Evolutionary conservation across 805 yeast genomes (phyloP), one percentile per base, ranked within the genome.

Genomic region (Candida sakaeoensis): DNA sequence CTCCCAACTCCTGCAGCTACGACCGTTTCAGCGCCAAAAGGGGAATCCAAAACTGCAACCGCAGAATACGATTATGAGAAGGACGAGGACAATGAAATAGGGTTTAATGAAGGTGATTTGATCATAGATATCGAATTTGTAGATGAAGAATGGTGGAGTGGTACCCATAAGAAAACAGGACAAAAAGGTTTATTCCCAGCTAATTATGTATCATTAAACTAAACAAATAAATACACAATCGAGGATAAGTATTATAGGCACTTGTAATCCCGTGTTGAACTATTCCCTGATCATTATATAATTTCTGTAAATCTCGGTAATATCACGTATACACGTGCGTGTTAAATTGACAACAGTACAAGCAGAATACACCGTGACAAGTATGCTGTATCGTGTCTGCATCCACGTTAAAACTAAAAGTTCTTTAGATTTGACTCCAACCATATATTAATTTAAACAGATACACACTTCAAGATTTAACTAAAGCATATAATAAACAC

Each of bases 61-160:
- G 90, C 91, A 2, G 80, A 77, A 43, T 85, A 74, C 58, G 85
- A 81, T 51, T 90, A 91, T 58, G 95, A 84, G 37, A 96, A 95
- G 23, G 82, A 82, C 19, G 99, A 93, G 63, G 95, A 84, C 48
- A 93, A 90, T 55, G 99, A 93, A 65, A 71, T 93, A 44, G 75
- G 79, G 2, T 93, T 93, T 60, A 75, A 69, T 17, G 96, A 87
- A 57, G 95, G 91, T 39, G 98, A 88, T 50, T 54, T 72, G 44
- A 88, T 93, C 46, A 68, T 79, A 14, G 85, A 88, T 44, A 84
- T 93, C 46, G 95, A 89, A 51, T 85, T 86, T 60, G 84, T 86
- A 13, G 95, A 89, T 52, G 96, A 87, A 33, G 96, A 87, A 58
- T 93, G 99, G 99, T 93, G 98, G 98, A 72, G 84, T 40, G 99